These are phyloP conservation scores for Tetracentron sinense DNA, from an alignment of 164 flowering plant species.

Conservation along the genomic window DNA sequence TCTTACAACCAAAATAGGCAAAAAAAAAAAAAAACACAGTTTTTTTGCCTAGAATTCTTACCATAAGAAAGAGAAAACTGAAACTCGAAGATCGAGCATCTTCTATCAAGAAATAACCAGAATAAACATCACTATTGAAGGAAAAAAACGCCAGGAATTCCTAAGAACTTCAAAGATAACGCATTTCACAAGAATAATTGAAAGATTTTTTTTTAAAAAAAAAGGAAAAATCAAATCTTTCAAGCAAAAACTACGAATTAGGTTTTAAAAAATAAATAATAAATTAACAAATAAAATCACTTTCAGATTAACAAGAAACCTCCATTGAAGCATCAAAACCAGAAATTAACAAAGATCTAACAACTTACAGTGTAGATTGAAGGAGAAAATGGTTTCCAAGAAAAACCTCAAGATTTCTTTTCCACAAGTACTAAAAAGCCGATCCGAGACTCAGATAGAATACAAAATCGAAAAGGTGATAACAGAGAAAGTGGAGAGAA, in stretches of 20 bases:
- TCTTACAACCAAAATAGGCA: background rate
- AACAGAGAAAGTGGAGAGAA: background rate
- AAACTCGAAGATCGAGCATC: too few species aligned
- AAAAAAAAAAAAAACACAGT: background rate
- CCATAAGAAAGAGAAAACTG: too few species aligned
- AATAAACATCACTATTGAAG: too few species aligned
- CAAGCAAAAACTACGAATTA: background rate
- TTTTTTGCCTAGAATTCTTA: too few species aligned
- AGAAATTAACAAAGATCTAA: background rate
- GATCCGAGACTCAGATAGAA: constrained; percentile 1
- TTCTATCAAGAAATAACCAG: too few species aligned
- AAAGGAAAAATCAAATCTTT: background rate
- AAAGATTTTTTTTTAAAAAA: background rate
- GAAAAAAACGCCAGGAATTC: too few species aligned
- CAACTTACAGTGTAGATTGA: constrained; percentile 16
- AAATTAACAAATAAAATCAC: background rate
- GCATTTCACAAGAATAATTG: background rate
- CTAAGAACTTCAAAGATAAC: too few species aligned
- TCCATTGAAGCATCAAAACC: background rate
- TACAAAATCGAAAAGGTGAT: background rate
- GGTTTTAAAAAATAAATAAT: background rate
- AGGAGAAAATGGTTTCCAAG: background rate
- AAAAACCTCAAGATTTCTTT: background rate
- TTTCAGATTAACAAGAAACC: background rate
- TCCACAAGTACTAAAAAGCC: background rate